Conservation (phyloP, 768 basidiomycete genomes). For the Boletus speciosus region DNA sequence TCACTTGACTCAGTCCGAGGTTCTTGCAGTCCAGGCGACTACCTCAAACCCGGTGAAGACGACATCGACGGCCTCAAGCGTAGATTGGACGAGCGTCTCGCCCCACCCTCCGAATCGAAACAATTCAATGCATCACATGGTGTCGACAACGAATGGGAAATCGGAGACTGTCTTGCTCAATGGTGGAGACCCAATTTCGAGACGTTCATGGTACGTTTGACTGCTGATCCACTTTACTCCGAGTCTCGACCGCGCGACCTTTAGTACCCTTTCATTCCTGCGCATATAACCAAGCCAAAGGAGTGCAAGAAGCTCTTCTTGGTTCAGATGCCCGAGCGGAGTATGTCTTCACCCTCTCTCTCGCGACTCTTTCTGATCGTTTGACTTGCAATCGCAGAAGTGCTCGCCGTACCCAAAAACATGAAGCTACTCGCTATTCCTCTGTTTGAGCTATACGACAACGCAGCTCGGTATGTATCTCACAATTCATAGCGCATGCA, state of each 20-base stretch:
- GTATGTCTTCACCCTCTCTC: conserved; percentile 44
- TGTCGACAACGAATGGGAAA: conserved; percentile 90
- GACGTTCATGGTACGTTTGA: conserved; percentile 85
- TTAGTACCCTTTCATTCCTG: conserved; percentile 91
- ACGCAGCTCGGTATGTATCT: conserved; percentile 70
- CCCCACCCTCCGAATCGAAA: conserved; percentile 66
- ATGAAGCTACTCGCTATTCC: conserved; percentile 98
- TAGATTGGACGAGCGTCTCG: conserved; percentile 85
- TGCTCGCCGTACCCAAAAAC: conserved; percentile 95
- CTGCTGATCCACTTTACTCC: background rate
- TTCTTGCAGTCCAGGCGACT: conserved; percentile 83
- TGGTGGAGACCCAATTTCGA: conserved; percentile 99
- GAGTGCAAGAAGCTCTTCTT: conserved; percentile 96
- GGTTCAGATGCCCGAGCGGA: conserved; percentile 92
- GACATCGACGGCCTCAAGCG: conserved; percentile 89
- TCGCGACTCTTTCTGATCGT: background rate
- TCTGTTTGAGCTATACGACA: conserved; percentile 96
- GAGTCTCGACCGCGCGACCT: background rate
- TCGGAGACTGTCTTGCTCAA: conserved; percentile 93
- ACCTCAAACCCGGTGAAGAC: conserved; percentile 94
- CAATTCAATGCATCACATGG: conserved; percentile 77
- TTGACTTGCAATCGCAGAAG: conserved; percentile 51
- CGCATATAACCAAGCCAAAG: conserved; percentile 96
- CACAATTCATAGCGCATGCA: background rate
- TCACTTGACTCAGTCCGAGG: background rate